A percentile compares a stretch with the other conserved stretches of the same genome.
phyloP scores from a whole-genome alignment of 345 rosid species.

The Rhodamnia argentea region DNA sequence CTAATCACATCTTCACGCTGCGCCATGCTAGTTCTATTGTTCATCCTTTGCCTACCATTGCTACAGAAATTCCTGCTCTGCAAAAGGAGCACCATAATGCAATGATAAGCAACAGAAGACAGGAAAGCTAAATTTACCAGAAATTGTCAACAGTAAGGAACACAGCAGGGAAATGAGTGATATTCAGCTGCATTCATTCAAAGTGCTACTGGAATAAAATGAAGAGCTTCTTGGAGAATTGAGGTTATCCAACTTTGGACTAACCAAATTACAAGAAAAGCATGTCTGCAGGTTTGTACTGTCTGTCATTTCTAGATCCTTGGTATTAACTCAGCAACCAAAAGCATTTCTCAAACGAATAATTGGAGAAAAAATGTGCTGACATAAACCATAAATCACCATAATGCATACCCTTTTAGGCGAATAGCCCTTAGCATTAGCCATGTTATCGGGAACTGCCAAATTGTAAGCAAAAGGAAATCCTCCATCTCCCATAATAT shows the following conservation, averaged over 20 bases:
- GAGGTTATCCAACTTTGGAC: background rate
- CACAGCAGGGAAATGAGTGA: background rate
- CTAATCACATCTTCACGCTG: conserved; percentile 82
- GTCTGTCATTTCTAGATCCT: background rate
- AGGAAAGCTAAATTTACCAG: background rate
- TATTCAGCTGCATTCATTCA: background rate
- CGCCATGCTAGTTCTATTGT: conserved; percentile 72
- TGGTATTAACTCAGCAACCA: background rate
- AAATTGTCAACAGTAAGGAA: background rate
- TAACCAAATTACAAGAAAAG: background rate
- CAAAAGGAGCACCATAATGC: conserved; percentile 2
- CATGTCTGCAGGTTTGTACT: background rate
- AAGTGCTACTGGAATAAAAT: background rate
- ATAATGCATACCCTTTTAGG: conserved; percentile 52
- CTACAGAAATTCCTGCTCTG: conserved; percentile 57
- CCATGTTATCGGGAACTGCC: conserved; percentile 28
- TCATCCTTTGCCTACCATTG: conserved; percentile 70
- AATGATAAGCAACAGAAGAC: background rate
- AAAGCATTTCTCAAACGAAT: background rate
- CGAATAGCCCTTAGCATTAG: conserved; percentile 36
- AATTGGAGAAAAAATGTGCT: background rate
- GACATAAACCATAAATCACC: background rate
- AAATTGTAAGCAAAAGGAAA: conserved; percentile 54
- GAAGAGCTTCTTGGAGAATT: background rate
- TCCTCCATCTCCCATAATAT: conserved; percentile 26